Conservation (phyloP, 768 basidiomycete species). For the Xanthoconium purpureum region DNA sequence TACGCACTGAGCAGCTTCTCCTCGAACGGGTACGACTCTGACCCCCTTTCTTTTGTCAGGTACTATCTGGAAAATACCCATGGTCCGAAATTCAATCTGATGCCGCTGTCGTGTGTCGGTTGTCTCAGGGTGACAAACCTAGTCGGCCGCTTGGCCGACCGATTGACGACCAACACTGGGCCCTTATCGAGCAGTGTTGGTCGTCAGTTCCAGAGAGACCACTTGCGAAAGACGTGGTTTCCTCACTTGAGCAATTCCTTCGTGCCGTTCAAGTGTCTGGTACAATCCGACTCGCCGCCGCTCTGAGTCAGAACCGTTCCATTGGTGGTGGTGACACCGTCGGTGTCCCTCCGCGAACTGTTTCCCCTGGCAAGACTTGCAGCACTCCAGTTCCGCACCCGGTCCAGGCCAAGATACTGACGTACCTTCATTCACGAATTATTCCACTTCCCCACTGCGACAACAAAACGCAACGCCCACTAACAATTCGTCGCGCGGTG, state of each 20-base stretch:
- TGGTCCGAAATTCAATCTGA: neutral
- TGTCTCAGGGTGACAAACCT: neutral
- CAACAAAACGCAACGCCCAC: too few species aligned
- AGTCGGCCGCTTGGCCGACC: neutral
- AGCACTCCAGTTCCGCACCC: too few species aligned
- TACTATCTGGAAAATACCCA: neutral
- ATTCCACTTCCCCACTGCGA: too few species aligned
- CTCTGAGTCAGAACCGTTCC: too few species aligned
- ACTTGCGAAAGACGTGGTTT: neutral
- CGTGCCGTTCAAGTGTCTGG: too few species aligned
- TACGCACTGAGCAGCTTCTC: neutral
- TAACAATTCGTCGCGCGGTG: too few species aligned
- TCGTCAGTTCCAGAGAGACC: neutral
- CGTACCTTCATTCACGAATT: too few species aligned
- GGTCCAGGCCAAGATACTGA: too few species aligned
- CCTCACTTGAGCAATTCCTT: neutral
- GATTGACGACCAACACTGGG: conserved; percentile 7
- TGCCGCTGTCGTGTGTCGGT: neutral
- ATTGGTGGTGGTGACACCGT: too few species aligned
- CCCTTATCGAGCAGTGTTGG: conserved; percentile 5
- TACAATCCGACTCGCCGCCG: too few species aligned
- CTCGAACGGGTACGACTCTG: neutral
- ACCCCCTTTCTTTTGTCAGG: neutral
- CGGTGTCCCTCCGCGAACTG: too few species aligned
- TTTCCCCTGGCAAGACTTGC: too few species aligned